Conservation (phyloP, 2,329 filamentous ascomycete genomes). For the Colletotrichum eremochloae region DNA sequence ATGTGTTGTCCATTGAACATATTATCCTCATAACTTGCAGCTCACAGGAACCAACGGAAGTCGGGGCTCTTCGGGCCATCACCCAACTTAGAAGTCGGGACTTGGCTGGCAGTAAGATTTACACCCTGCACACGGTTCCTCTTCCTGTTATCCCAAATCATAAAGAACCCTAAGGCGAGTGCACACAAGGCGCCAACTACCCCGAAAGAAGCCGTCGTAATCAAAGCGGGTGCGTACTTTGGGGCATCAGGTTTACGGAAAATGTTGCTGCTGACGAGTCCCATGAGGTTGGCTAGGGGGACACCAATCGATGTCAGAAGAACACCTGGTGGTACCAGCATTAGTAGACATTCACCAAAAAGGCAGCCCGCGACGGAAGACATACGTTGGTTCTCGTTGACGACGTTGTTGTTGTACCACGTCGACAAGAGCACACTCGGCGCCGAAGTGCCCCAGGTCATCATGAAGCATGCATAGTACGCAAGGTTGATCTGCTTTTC, state of each 20-base stretch:
- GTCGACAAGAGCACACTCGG: slow-evolving; percentile 77
- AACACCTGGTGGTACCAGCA: not conserved
- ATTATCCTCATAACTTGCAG: not conserved
- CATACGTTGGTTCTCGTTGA: slow-evolving; percentile 79
- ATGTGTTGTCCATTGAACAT: not conserved
- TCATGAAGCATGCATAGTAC: slow-evolving; percentile 78
- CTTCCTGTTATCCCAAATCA: slow-evolving; percentile 68
- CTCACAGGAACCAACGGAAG: slow-evolving; percentile 65
- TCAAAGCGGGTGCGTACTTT: slow-evolving; percentile 74
- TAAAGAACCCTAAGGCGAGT: slow-evolving; percentile 49
- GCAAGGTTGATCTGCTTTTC: slow-evolving; percentile 59
- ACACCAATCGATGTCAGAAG: slow-evolving; percentile 70
- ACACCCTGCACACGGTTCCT: slow-evolving; percentile 67
- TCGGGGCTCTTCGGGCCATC: slow-evolving; percentile 62
- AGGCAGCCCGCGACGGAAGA: slow-evolving; percentile 36
- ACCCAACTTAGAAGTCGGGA: slow-evolving; percentile 63
- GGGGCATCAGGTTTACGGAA: slow-evolving; percentile 75
- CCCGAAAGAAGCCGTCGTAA: slow-evolving; percentile 75
- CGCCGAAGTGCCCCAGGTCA: slow-evolving; percentile 84
- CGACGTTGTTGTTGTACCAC: slow-evolving; percentile 86
- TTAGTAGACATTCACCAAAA: not conserved
- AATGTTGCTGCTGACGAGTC: slow-evolving; percentile 77
- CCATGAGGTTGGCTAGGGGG: slow-evolving; percentile 83
- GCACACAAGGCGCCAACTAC: slow-evolving; percentile 64
- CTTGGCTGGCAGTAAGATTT: slow-evolving; percentile 59